Percentiles rank a stretch among this genome's conserved stretches.
These are phyloP conservation scores for Diplodia mutila DNA, from an alignment of 2,329 filamentous ascomycete species.

Conservation along the genomic window DNA sequence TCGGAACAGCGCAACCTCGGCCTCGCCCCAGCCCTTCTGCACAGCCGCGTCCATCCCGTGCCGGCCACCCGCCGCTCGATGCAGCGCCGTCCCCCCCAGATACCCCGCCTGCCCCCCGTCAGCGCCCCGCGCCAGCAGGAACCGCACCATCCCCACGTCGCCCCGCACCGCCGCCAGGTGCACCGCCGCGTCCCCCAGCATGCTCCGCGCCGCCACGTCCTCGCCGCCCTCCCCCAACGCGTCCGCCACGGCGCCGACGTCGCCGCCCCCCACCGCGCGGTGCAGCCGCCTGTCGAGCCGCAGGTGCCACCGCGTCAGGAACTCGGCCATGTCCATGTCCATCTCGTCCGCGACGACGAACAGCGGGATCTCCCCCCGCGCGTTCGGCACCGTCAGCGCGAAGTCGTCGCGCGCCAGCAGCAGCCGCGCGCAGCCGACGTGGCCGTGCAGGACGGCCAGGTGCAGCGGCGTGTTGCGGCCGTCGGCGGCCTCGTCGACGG, in stretches of 20 bases:
- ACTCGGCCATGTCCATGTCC: conserved; percentile 13
- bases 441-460: conserved; percentile 6
- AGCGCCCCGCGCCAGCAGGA: background rate
- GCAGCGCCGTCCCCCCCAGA: conserved; percentile 6
- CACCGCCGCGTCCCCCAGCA: conserved; percentile 14
- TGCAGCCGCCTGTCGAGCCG: conserved; percentile 17
- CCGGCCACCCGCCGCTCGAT: conserved; percentile 1
- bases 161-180: conserved; percentile 4
- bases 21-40: background rate
- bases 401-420: background rate
- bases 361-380: conserved; percentile 12
- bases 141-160: background rate
- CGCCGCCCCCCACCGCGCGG: background rate
- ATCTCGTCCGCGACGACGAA: no score
- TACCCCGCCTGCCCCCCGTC: background rate
- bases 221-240: background rate
- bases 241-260: background rate
- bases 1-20: background rate
- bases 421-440: conserved; percentile 4
- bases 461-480: conserved; percentile 1
- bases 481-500: conserved; percentile 5
- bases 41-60: background rate
- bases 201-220: background rate
- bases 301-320: conserved; percentile 12
- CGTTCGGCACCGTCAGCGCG: conserved; percentile 2